Evolutionary conservation across 1,139 yeast species (phyloP).

Genomic region (Yamadazyma oceani): DNA sequence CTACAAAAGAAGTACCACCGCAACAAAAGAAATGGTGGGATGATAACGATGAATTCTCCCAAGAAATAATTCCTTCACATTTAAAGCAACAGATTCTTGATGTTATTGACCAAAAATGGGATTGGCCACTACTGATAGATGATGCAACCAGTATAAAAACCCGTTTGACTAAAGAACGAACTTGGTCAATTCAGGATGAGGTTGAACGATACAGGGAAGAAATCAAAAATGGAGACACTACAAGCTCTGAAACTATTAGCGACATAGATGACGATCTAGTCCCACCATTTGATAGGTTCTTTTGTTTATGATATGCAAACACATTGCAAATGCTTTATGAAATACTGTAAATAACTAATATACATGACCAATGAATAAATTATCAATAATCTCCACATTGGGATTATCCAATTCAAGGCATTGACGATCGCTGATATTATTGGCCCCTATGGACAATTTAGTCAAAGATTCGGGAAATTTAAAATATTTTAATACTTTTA

Average conservation of each 20-base stretch:
- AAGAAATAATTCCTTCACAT: slow-evolving; percentile 14
- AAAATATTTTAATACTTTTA: background rate
- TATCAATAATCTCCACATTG: background rate
- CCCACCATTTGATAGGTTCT: slow-evolving; percentile 10
- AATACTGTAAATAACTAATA: background rate
- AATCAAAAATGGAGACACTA: background rate
- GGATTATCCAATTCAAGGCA: background rate
- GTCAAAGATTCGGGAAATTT: background rate
- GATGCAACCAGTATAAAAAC: slow-evolving; percentile 28
- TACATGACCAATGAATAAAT: background rate
- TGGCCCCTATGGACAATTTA: background rate
- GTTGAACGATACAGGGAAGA: background rate
- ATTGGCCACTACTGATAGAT: slow-evolving; percentile 24
- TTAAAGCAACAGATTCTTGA: slow-evolving; percentile 10
- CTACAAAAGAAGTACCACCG: slow-evolving; percentile 40
- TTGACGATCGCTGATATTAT: background rate
- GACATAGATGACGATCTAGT: slow-evolving; percentile 7
- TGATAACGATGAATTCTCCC: slow-evolving; percentile 15
- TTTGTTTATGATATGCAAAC: slow-evolving; percentile 7
- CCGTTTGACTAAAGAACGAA: slow-evolving; percentile 36
- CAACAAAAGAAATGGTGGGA: slow-evolving; percentile 42
- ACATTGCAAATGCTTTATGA: too few species aligned
- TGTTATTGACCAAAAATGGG: slow-evolving; percentile 7
- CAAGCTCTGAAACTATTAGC: slow-evolving; percentile 3
- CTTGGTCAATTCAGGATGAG: background rate